Base-by-base conservation (phyloP, 2,329 filamentous ascomycete genomes). In the Monilinia vaccinii-corymbosi region DNA sequence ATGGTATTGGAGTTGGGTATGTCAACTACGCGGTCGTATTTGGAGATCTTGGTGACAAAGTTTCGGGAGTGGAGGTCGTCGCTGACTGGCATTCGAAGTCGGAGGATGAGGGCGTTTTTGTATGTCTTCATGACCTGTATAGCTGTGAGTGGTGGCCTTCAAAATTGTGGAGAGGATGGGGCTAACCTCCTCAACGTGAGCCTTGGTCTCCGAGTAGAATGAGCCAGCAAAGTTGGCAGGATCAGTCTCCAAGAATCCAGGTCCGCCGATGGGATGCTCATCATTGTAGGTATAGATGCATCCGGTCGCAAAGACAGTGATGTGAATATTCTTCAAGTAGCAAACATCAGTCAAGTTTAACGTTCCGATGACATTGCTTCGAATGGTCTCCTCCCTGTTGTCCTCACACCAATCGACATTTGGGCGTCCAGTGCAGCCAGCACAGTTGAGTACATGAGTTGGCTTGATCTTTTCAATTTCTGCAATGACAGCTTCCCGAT, bases 321-420 rank as follows among this genome's bases (percentile, higher is more conserved):
- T 77, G 71, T 88, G 85, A 58, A 88, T 78, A 64, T 77, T 78
- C 60, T 76, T 77, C 64, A 79, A 73, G 67, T 75, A 81, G 73
- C 84, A 87, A 71, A 75, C 77, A 69, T 87, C 83, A 38, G 83
- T 77, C 67, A 88, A 72, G 70, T 84, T 86, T 65, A 86, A 69
- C 40, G 83, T 82, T 58, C 85, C 85, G 50, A 87, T 79, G 59
- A 84, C 84, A 68, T 88, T 88, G 71, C 81, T 85, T 61, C 84
- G 79, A 69, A 87, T 80, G 8, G 85, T 88, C 59, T 81, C 80
- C 72, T 85, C 80, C 73, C 82, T 85, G 75, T 88, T 80, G 69
- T 85, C 82, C 74, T 88, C 85, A 68, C 85, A 87, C 84, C 84
- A 87, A 73, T 87, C 85, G 70, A 87, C 83, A 65, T 87, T 88